Evolutionary conservation across 139 green algal genomes (phyloP), one percentile per base, ranked within the genome.

Genomic region (Chlamydomonas schloesseri): DNA sequence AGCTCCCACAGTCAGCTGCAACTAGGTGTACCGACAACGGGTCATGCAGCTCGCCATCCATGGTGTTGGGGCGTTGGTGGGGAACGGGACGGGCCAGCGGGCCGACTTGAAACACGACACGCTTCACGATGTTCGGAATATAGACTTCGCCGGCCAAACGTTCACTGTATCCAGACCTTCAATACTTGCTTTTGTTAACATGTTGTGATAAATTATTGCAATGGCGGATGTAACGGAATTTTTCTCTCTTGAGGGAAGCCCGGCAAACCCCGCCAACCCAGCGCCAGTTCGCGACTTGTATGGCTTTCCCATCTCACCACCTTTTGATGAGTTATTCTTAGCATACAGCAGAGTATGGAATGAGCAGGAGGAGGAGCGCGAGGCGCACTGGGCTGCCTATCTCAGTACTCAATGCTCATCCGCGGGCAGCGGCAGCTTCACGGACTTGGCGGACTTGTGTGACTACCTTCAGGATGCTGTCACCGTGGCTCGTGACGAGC

Each of bases 331-430:
- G 24, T 68, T 94, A 71, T 93, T 92, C 73, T 23, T 18, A 0
- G 60, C 81, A 18, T 94, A 94, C 78, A 81, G 74, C 2, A 88
- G 91, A 1, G 42, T 94, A 1, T 96, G 90, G 89, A 82, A 88
- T 23, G 79, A 88, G 37, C 93, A 96, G 88, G 94, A 96, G 73
- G 58, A n/a, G 21, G 94, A 96, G 68, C 91, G 94, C 3, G 58
- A 69, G 60, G 34, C 81, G 57, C 72, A 82, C 4, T 96, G 93
- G 93, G 26, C 53, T 3, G 33, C 77, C 0, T 91, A 90, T 58
- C 42, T 94, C 26, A 72, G 17, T 11, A 34, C 71, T 10, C 18
- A 71, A 60, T 50, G 34, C 21, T 31, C 71, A 29, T 62, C 3
- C 24, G 31, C 71, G 23, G 57, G 47, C 37, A 69, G n/a, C 13